Percentiles rank a stretch among this genome's conserved stretches.
phyloP scores from a whole-genome alignment of 129 eudicot genomes.

The Flaveria sonorensis region DNA sequence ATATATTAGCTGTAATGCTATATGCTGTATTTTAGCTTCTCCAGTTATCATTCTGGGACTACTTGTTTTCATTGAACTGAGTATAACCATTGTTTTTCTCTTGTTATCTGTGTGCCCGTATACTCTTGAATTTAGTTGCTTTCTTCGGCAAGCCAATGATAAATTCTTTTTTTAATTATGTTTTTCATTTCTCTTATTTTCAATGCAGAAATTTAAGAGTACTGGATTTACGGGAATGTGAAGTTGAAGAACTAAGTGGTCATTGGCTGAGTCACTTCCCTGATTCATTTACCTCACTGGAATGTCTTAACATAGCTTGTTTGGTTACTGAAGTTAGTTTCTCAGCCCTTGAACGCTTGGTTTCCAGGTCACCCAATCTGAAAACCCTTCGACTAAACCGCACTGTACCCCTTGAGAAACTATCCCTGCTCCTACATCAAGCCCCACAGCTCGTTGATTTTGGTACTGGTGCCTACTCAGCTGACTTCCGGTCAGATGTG shows the following conservation, averaged over 20 bases:
- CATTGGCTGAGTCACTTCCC: constrained; percentile 94
- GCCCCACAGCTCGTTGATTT: constrained; percentile 84
- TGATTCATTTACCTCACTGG: constrained; percentile 68
- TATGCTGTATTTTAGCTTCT: neutral
- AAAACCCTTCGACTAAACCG: constrained; percentile 78
- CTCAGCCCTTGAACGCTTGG: constrained; percentile 79
- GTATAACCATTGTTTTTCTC: constrained; percentile 9
- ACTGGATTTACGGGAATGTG: constrained; percentile 82
- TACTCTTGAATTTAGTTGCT: neutral
- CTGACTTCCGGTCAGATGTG: constrained; percentile 65
- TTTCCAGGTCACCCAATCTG: constrained; percentile 72
- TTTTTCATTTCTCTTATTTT: neutral
- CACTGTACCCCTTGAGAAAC: constrained; percentile 75
- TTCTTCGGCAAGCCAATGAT: neutral
- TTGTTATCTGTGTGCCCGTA: neutral
- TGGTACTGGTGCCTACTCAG: constrained; percentile 72
- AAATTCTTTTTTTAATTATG: neutral
- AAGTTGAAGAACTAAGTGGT: constrained; percentile 86
- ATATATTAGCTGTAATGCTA: neutral
- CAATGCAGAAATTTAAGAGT: constrained; percentile 65
- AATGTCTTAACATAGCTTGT: constrained; percentile 72
- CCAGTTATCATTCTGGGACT: neutral
- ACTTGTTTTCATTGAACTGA: neutral
- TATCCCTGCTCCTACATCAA: constrained; percentile 51
- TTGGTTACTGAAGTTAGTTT: constrained; percentile 65